Evolutionary conservation across 2,329 filamentous ascomycete genomes (phyloP).

Genomic region (Amylocarpus encephaloides): DNA sequence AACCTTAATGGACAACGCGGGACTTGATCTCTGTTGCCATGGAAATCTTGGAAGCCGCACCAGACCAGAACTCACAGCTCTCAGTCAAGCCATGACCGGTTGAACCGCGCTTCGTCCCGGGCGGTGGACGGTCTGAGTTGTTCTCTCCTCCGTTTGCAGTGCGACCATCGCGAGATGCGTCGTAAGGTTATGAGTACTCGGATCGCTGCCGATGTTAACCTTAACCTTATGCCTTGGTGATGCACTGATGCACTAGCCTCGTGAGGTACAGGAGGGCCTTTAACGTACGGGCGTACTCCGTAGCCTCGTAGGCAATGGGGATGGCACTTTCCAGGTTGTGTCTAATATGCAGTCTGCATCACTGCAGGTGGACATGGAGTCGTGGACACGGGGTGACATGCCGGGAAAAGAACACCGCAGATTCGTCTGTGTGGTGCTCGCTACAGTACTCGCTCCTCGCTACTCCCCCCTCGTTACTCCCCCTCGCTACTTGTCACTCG

Average conservation of each 20-base stretch:
- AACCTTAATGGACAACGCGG: slow-evolving; percentile 1
- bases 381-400: not conserved
- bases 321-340: too few species aligned
- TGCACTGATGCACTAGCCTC: slow-evolving; percentile 5
- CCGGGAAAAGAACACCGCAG: not conserved
- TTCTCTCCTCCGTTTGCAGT: slow-evolving; percentile 17
- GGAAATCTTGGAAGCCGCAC: not conserved
- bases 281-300: not conserved
- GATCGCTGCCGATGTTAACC: slow-evolving; percentile 23
- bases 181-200: slow-evolving; percentile 10
- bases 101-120: slow-evolving; percentile 9
- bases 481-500: too few species aligned
- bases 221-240: slow-evolving; percentile 28
- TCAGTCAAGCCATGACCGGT: slow-evolving; percentile 14
- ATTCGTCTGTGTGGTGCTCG: not conserved
- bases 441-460: too few species aligned
- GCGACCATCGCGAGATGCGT: too few species aligned
- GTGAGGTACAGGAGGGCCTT: too few species aligned
- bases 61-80: not conserved
- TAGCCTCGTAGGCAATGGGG: too few species aligned
- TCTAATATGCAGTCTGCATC: too few species aligned
- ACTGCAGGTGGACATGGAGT: not conserved
- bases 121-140: slow-evolving; percentile 15
- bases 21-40: not conserved
- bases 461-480: too few species aligned